Evolutionary conservation across 805 yeast species (phyloP).

Genomic region (Pachysolen tannophilus): DNA sequence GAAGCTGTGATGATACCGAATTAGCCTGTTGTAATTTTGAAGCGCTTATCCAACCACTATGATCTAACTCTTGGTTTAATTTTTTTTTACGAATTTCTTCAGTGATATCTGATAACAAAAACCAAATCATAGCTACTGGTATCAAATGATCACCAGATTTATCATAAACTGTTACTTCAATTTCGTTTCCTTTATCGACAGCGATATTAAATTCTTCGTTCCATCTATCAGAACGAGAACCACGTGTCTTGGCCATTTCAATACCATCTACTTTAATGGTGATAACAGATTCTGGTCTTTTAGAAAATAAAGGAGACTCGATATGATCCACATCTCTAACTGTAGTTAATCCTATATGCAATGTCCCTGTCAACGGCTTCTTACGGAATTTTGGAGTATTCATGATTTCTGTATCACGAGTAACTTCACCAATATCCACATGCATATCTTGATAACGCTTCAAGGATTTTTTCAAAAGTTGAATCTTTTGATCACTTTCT

Average conservation of each 20-base stretch:
- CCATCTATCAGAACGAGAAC: constrained; percentile 74
- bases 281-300: constrained; percentile 72
- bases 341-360: constrained; percentile 65
- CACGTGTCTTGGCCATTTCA: constrained; percentile 66
- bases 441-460: constrained; percentile 88
- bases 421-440: constrained; percentile 59
- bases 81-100: constrained; percentile 92
- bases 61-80: constrained; percentile 63
- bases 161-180: constrained; percentile 84
- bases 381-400: constrained; percentile 69
- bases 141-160: constrained; percentile 54
- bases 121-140: constrained; percentile 93
- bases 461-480: constrained; percentile 71
- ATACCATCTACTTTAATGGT: constrained; percentile 84
- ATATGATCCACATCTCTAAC: constrained; percentile 90
- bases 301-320: constrained; percentile 71
- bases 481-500: constrained; percentile 82
- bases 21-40: constrained; percentile 32
- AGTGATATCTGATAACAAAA: constrained; percentile 80
- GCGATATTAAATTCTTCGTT: constrained; percentile 73
- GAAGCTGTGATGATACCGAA: too few species aligned
- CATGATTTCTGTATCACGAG: constrained; percentile 56
- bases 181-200: constrained; percentile 87
- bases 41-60: constrained; percentile 86
- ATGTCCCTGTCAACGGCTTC: constrained; percentile 75